Evolutionary conservation across 176 grass and related monocot genomes (phyloP), one percentile per base, ranked within the genome.

Genomic region (Elaeis guineensis): DNA sequence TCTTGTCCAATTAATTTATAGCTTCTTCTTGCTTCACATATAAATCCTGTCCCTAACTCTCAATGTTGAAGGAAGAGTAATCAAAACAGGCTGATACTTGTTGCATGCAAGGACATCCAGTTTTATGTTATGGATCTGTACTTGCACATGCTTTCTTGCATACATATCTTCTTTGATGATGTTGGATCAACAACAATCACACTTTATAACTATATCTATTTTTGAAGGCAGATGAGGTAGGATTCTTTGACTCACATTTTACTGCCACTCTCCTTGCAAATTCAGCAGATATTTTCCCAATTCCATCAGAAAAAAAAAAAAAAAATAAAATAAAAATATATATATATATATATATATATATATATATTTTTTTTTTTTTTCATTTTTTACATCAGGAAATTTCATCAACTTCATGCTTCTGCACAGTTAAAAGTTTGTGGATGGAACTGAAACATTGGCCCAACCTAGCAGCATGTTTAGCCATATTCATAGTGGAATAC

Each of bases 221-320:
- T 74, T 90, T 86, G 66, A 87, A 95, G 77, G 72, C 83, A 18
- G 91, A 90, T 19, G 86, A 86, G 19, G 80, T 71, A 57, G 77
- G 84, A 72, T 59, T 63, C 67, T 57, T 80, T 52, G 87, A 23
- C 18, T 81, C 71, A 74, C 82, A 90, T 65, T 87, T 95, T 66
- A 32, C 75, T 20, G 91, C 80, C 49, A 95, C 86, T 66, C 67
- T 77, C 26, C 6, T 66, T 68, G 91, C 75, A 23, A 23, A 23
- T 23, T 23, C 23, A 69, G n/a, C 23, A 61, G 91, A 87, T 52
- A 90, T 90, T 55, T 90, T 90, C 59, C 91, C 91, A 48, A 90
- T 81, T 50, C 91, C 91, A 90, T 87, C 91, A 61, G 91, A 96
- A 53, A 96, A n/a, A n/a, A n/a, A n/a, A n/a, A n/a, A n/a, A n/a